These are phyloP conservation scores for Melocanna baccifera DNA, from an alignment of 176 grass and related monocot genomes.

Conservation along the genomic window DNA sequence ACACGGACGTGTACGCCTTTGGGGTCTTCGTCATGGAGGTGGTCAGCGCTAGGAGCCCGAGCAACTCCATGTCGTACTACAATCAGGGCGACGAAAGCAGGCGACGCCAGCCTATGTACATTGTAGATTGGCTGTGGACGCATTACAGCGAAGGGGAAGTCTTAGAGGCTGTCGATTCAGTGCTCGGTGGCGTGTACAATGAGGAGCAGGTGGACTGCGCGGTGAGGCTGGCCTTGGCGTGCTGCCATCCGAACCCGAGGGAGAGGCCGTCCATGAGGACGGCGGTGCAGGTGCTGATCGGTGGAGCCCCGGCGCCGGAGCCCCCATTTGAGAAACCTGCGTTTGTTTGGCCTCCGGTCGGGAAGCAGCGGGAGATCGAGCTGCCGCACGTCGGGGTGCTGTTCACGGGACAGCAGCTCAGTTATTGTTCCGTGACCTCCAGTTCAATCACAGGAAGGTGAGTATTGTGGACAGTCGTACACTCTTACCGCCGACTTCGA, in stretches of 20 bases:
- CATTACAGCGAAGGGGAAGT: not conserved
- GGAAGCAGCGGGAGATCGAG: constrained; percentile 16
- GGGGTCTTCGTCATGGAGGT: constrained; percentile 58
- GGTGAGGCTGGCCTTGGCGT: constrained; percentile 49
- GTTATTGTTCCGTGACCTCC: constrained; percentile 18
- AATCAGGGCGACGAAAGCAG: not conserved
- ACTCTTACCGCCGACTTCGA: too few relatives aligned
- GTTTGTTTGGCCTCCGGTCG: constrained; percentile 28
- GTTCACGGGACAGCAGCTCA: constrained; percentile 6
- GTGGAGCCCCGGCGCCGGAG: constrained; percentile 28
- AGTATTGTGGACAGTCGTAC: not conserved
- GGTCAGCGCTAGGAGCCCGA: constrained; percentile 34
- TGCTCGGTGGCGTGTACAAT: not conserved
- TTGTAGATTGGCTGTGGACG: constrained; percentile 20
- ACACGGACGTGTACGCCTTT: constrained; percentile 54
- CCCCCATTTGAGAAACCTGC: constrained; percentile 12
- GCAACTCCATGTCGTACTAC: not conserved
- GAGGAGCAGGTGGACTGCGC: constrained; percentile 28
- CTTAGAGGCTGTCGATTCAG: not conserved
- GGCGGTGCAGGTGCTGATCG: constrained; percentile 45
- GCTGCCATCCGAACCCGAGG: constrained; percentile 54
- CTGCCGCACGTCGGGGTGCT: constrained; percentile 22
- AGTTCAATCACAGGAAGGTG: constrained; percentile 12
- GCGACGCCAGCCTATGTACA: not conserved
- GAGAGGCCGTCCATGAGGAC: constrained; percentile 49